Evolutionary conservation across 495 filamentous ascomycete species (phyloP).

Genomic region (Aspergillus bertholletiae): DNA sequence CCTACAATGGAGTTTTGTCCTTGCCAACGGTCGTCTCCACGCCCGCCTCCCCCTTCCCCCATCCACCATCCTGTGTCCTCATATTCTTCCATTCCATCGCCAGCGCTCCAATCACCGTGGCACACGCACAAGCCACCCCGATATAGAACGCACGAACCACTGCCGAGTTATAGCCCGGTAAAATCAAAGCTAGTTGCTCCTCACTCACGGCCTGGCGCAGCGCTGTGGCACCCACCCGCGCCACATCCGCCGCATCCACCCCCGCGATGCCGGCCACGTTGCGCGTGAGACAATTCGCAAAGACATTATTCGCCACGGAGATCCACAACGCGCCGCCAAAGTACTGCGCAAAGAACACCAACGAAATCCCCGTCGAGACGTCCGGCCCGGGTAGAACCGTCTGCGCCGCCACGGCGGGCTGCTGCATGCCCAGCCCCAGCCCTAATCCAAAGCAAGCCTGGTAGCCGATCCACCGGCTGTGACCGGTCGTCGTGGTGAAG

Average conservation of each 20-base stretch:
- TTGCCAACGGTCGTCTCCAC: too few relatives aligned
- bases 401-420: constrained; percentile 60
- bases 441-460: constrained; percentile 70
- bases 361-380: constrained; percentile 57
- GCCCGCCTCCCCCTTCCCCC: too few relatives aligned
- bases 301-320: constrained; percentile 6
- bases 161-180: neutral
- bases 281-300: constrained; percentile 2
- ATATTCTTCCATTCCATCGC: neutral
- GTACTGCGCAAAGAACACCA: constrained; percentile 65
- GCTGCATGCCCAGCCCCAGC: constrained; percentile 70
- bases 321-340: constrained; percentile 59
- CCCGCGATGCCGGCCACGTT: neutral
- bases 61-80: neutral
- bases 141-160: neutral
- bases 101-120: neutral
- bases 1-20: too few relatives aligned
- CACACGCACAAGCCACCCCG: neutral
- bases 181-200: neutral
- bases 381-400: constrained; percentile 53
- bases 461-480: constrained; percentile 63
- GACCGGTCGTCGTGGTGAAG: constrained; percentile 46
- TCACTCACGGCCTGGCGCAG: neutral
- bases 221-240: neutral
- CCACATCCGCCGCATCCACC: neutral